Conservation (phyloP, 2,329 filamentous ascomycete species). For the Claviceps cyperi region DNA sequence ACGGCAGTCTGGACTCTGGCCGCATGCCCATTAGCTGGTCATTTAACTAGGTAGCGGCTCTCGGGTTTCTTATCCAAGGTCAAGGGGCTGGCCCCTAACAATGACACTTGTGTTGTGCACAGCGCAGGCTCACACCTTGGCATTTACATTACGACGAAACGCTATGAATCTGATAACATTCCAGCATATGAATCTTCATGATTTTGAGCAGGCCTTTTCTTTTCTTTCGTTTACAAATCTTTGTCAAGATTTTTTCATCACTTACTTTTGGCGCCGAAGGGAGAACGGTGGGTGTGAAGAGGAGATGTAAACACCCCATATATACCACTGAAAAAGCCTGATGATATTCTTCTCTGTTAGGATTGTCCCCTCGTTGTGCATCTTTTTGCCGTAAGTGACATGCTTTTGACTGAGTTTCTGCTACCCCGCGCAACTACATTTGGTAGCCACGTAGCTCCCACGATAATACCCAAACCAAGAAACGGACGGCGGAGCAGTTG, state of each 20-base stretch:
- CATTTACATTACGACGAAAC: not conserved
- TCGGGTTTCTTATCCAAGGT: not conserved
- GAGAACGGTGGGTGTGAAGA: too few relatives aligned
- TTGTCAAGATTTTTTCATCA: not conserved
- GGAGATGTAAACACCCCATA: too few relatives aligned
- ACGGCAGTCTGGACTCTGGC: constrained; percentile 28
- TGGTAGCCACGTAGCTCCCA: too few relatives aligned
- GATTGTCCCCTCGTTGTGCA: too few relatives aligned
- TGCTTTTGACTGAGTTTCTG: too few relatives aligned
- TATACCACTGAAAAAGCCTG: too few relatives aligned
- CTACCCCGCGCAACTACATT: too few relatives aligned
- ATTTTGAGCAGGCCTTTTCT: not conserved
- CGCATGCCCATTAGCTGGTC: constrained; percentile 29
- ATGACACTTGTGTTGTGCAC: constrained; percentile 7
- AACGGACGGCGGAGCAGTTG: too few relatives aligned
- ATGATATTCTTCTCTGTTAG: too few relatives aligned
- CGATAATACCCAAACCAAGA: too few relatives aligned
- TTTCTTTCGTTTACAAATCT: not conserved
- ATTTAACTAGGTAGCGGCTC: constrained; percentile 22
- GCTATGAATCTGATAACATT: not conserved
- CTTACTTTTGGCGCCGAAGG: not conserved
- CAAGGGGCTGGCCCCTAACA: not conserved
- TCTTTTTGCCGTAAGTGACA: too few relatives aligned
- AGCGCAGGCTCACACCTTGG: not conserved
- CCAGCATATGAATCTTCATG: constrained; percentile 4